phyloP scores from a whole-genome alignment of 139 green algal species.

The Chlorella sp. region DNA sequence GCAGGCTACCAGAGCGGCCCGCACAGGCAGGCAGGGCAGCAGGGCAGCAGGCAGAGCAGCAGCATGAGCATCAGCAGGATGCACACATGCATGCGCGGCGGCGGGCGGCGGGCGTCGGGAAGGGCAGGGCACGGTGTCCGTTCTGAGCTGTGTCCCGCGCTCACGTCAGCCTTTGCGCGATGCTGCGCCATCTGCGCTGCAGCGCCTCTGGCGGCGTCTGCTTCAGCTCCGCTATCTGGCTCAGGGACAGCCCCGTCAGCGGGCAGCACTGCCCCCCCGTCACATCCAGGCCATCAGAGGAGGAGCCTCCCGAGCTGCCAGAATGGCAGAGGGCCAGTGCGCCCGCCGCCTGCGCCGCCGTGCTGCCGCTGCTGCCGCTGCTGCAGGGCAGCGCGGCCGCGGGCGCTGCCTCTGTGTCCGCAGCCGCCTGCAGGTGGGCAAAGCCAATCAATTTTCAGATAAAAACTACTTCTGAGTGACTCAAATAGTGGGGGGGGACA shows the following conservation, averaged over 20 bases:
- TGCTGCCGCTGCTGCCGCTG: background rate
- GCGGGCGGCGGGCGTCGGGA: too few species aligned
- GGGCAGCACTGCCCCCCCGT: background rate
- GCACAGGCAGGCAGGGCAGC: background rate
- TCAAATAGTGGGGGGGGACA: too few species aligned
- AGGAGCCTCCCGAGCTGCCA: too few species aligned
- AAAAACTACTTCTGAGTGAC: too few species aligned
- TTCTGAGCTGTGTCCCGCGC: too few species aligned
- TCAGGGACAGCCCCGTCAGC: constrained; percentile 8
- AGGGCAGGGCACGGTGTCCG: too few species aligned
- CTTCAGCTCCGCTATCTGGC: constrained; percentile 36
- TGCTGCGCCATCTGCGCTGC: constrained; percentile 18
- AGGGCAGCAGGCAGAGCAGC: background rate
- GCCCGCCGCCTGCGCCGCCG: background rate
- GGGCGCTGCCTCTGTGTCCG: too few species aligned
- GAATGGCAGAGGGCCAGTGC: background rate
- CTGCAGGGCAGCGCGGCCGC: background rate
- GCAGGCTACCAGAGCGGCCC: too few species aligned
- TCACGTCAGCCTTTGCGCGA: constrained; percentile 23
- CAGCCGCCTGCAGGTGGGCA: too few species aligned
- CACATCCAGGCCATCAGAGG: too few species aligned
- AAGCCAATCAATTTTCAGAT: too few species aligned
- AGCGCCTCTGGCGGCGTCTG: constrained; percentile 11
- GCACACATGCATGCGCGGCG: background rate
- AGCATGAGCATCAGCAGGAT: background rate